A percentile compares a stretch with the other conserved stretches of the same genome.
Conservation (phyloP, 1,139 yeast genomes). For the Sugiyamaella novakii region DNA sequence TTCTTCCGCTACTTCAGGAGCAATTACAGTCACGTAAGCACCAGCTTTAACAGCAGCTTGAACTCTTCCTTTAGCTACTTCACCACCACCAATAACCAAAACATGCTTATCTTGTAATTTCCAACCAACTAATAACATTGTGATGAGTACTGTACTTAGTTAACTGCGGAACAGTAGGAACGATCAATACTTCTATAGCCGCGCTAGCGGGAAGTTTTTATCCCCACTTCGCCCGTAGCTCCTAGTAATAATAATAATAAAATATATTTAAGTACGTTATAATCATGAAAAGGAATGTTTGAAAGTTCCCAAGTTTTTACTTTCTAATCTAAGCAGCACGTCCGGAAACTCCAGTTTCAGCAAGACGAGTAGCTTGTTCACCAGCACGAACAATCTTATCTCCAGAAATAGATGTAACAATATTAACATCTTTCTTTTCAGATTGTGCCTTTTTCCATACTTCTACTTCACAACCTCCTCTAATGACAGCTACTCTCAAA, state of each 20-base stretch:
- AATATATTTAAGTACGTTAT: conserved; percentile 9
- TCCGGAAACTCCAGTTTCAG: conserved; percentile 38
- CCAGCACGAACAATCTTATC: conserved; percentile 60
- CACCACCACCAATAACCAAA: conserved; percentile 79
- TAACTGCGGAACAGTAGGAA: too few relatives aligned
- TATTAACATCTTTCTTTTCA: conserved; percentile 58
- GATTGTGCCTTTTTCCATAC: conserved; percentile 68
- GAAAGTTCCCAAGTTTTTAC: too few relatives aligned
- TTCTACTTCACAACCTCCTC: conserved; percentile 81
- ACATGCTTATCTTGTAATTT: conserved; percentile 67
- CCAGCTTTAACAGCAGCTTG: conserved; percentile 67
- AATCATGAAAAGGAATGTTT: conserved; percentile 6
- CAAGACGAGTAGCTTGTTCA: conserved; percentile 54
- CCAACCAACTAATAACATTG: conserved; percentile 55
- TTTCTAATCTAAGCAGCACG: conserved; percentile 39
- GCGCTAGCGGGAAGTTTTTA: too few relatives aligned
- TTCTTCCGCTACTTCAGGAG: conserved; percentile 36
- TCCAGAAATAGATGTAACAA: conserved; percentile 55
- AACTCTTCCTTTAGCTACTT: conserved; percentile 74
- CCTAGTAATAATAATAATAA: neutral
- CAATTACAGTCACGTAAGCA: conserved; percentile 68
- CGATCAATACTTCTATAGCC: too few relatives aligned
- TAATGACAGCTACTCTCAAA: conserved; percentile 93
- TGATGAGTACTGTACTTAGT: too few relatives aligned
- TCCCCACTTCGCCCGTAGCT: too few relatives aligned